phyloP scores from a whole-genome alignment of 1,284 basidiomycete genomes.

The Clitocybe nebularis region DNA sequence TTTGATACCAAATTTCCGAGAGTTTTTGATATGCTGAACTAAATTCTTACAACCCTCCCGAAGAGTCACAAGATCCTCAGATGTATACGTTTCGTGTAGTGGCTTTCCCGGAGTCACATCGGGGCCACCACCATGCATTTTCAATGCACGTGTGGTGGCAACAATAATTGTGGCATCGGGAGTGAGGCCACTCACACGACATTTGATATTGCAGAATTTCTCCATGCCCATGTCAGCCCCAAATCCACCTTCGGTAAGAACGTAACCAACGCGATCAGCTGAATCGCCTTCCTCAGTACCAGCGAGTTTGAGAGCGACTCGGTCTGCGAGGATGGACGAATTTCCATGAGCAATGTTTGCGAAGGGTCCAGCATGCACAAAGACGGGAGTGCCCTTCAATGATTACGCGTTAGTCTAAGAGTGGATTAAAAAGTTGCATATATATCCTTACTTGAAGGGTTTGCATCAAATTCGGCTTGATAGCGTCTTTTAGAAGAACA shows the following conservation, averaged over 20 bases:
- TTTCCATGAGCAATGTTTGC: constrained; percentile 99
- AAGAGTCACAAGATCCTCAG: constrained; percentile 90
- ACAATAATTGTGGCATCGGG: constrained; percentile 96
- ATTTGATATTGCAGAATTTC: constrained; percentile 99
- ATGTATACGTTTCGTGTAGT: constrained; percentile 89
- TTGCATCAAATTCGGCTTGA: constrained; percentile 99
- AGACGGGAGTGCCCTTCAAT: constrained; percentile 87
- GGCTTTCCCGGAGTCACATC: constrained; percentile 97
- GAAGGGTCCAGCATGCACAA: constrained; percentile 98
- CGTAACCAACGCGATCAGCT: constrained; percentile 83
- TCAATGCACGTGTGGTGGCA: constrained; percentile 94
- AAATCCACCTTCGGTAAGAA: constrained; percentile 98
- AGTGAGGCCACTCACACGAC: constrained; percentile 86
- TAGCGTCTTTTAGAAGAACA: constrained; percentile 98
- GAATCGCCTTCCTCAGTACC: constrained; percentile 93
- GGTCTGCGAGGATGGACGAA: constrained; percentile 96
- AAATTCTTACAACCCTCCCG: constrained; percentile 93
- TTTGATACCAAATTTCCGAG: constrained; percentile 95
- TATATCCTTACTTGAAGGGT: constrained; percentile 84
- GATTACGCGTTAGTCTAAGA: constrained; percentile 2
- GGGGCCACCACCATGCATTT: constrained; percentile 99
- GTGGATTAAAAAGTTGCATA: constrained; percentile 1
- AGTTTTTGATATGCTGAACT: constrained; percentile 92
- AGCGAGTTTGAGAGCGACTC: constrained; percentile 94
- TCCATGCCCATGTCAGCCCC: constrained; percentile 99